A percentile compares a stretch with the other conserved stretches of the same genome.
Conservation (phyloP, 192 early-diverging fungal species). For the Linnemannia schmuckeri region DNA sequence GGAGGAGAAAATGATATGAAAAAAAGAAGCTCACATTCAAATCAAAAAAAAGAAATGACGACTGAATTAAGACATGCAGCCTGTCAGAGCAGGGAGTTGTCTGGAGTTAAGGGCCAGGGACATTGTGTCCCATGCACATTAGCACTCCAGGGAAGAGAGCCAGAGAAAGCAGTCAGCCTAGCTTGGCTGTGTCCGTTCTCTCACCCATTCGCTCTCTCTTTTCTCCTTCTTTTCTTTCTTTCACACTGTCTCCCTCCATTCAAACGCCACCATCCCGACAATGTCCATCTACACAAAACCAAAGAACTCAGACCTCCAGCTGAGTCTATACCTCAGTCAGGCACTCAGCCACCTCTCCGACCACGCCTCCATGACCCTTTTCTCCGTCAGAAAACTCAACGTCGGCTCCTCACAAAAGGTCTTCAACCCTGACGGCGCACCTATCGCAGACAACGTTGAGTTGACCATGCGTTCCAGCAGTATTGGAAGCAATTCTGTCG, state of each 20-base stretch:
- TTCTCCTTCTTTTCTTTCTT: not conserved
- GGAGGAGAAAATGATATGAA: no score
- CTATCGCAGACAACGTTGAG: conserved; percentile 35
- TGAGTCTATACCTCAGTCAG: conserved; percentile 25
- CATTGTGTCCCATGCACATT: not conserved
- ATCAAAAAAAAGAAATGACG: not conserved
- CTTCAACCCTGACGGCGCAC: conserved; percentile 45
- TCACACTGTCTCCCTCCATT: not conserved
- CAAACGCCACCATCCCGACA: not conserved
- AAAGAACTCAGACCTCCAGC: conserved; percentile 11
- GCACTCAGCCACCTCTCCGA: conserved; percentile 33
- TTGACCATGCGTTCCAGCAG: conserved; percentile 44
- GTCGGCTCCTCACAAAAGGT: conserved; percentile 35
- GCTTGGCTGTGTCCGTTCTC: not conserved
- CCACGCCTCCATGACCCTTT: conserved; percentile 37
- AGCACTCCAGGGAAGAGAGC: not conserved
- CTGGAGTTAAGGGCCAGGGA: not conserved
- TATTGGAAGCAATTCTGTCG: conserved; percentile 36
- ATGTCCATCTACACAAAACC: conserved; percentile 38
- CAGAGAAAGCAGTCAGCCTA: not conserved
- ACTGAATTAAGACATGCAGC: not conserved
- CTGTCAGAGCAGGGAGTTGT: not conserved
- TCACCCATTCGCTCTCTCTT: not conserved
- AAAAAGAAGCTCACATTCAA: not conserved
- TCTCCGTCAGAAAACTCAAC: conserved; percentile 42